Conservation (phyloP, 2,329 filamentous ascomycete species). For the Exophiala xenobiotica region DNA sequence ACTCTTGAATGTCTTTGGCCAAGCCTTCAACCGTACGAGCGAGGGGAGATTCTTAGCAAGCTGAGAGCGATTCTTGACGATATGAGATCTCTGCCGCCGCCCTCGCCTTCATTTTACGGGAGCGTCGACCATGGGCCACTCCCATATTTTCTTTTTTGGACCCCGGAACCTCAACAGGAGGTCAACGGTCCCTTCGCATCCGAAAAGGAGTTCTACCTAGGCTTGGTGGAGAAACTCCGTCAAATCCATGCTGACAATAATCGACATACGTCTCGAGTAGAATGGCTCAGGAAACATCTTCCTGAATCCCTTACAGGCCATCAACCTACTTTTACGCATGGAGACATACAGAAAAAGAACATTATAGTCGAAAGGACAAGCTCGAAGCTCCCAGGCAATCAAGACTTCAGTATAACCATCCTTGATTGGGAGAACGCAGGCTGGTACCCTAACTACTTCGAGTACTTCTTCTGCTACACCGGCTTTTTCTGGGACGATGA, state of each 20-base stretch:
- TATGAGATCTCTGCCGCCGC: constrained; percentile 34
- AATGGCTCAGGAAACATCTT: constrained; percentile 32
- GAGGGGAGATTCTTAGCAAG: constrained; percentile 25
- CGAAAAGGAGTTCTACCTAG: constrained; percentile 31
- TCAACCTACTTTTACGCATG: constrained; percentile 37
- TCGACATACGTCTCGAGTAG: constrained; percentile 24
- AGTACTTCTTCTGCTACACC: constrained; percentile 33
- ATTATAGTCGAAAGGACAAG: constrained; percentile 33
- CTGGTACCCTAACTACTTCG: constrained; percentile 44
- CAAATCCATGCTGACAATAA: constrained; percentile 31
- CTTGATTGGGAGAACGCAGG: constrained; percentile 45
- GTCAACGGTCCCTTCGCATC: constrained; percentile 30
- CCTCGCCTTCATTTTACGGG: constrained; percentile 32
- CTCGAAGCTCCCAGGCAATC: neutral
- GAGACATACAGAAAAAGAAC: constrained; percentile 37
- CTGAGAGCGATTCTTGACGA: constrained; percentile 28
- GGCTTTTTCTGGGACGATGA: constrained; percentile 4
- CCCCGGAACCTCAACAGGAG: constrained; percentile 31
- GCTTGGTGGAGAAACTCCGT: constrained; percentile 5
- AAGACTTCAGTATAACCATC: constrained; percentile 31
- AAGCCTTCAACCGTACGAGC: constrained; percentile 26
- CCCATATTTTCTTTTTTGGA: constrained; percentile 32
- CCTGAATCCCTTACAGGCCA: constrained; percentile 29
- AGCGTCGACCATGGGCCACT: constrained; percentile 28
- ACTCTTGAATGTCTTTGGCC: constrained; percentile 30